Conservation (phyloP, 352 stramenopile species). For the Elongisporangium undulatum region DNA sequence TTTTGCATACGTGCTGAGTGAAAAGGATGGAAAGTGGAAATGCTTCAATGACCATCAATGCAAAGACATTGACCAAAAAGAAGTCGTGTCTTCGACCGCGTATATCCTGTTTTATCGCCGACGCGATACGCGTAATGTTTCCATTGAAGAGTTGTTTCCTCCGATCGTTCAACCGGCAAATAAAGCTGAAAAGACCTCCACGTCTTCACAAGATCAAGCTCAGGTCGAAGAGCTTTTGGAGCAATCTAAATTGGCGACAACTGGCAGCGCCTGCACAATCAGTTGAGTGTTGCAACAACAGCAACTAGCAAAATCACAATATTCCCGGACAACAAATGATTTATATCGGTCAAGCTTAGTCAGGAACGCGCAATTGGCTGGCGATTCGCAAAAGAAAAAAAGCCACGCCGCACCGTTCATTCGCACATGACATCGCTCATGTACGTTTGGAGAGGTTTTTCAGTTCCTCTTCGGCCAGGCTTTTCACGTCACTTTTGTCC, state of each 20-base stretch:
- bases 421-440: neutral
- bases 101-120: constrained; percentile 91
- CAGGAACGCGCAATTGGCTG: neutral
- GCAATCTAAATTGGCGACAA: constrained; percentile 53
- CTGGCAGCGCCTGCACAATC: constrained; percentile 47
- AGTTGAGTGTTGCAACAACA: constrained; percentile 29
- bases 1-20: constrained; percentile 79
- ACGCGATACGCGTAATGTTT: constrained; percentile 55
- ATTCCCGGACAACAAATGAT: neutral
- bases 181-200: neutral
- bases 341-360: neutral
- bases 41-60: constrained; percentile 97
- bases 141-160: constrained; percentile 76
- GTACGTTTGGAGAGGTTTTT: constrained; percentile 39
- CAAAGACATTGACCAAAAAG: constrained; percentile 83
- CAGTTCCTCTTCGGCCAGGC: constrained; percentile 49
- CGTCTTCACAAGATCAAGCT: constrained; percentile 42
- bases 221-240: constrained; percentile 69
- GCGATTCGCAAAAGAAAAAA: neutral
- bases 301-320: neutral
- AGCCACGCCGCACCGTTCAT: neutral
- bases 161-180: constrained; percentile 20
- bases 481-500: constrained; percentile 57
- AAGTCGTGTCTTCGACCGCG: constrained; percentile 82
- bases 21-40: constrained; percentile 94